Evolutionary conservation across 345 rosid genomes (phyloP), one percentile per base, ranked within the genome.

Genomic region (Dipteronia dyeriana): DNA sequence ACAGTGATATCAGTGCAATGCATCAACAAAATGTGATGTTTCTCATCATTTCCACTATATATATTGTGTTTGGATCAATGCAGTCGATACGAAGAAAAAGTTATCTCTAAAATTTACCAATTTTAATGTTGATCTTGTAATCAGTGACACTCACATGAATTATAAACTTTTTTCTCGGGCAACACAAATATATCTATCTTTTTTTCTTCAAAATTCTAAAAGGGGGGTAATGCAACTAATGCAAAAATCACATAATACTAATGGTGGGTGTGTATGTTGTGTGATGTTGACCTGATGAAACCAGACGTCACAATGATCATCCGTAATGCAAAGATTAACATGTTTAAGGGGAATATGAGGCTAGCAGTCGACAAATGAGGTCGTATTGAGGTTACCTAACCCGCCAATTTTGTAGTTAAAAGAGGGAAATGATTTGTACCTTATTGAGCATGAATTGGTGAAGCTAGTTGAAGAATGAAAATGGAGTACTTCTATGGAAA

Each of bases 281-380:
- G 64, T 75, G 73, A 78, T 86, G 88, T 86, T 68, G 88, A 84
- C 19, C 74, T 84, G 85, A 79, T 86, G 91, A 83, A 83, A 68
- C 80, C 88, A 14, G 91, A 84, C 19, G 8, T 80, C 56, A 84
- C 87, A 59, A 84, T 88, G 54, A 88, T 74, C 63, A 79, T 88
- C 43, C 83, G 89, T 3, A 88, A 88, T 29, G 91, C 89, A 7
- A 88, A 88, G 85, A 86, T 88, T 11, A 89, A 86, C 54, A 86
- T 86, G 91, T 88, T 86, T 66, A 88, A 84, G 68, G 87, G 89
- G 62, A 84, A 89, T 0, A 84, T 88, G 89, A 86, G 91, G 81
- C 75, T 86, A 65, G 91, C 89, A 57, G 89, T 88, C 60, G 91
- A 88, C 83, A 88, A 84, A 85, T 88, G 89, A 88, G 91, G 91